Evolutionary conservation across 2,329 filamentous ascomycete species (phyloP).

Genomic region (Colletotrichum costaricense): DNA sequence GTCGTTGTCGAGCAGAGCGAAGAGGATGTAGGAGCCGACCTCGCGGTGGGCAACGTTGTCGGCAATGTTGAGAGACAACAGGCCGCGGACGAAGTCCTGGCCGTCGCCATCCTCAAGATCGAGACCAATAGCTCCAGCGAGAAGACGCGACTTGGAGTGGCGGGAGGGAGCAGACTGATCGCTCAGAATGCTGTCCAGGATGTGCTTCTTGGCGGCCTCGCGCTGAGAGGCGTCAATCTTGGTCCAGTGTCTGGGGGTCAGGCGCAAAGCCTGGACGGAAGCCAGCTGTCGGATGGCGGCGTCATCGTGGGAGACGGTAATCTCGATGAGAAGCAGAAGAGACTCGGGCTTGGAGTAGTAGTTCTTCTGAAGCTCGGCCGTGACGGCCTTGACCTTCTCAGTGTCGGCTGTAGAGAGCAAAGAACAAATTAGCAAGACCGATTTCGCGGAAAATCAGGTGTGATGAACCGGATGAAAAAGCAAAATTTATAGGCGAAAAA

Average conservation of each 20-base stretch:
- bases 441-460: conserved; percentile 2
- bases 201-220: conserved; percentile 80
- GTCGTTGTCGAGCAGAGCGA: conserved; percentile 88
- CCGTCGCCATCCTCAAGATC: conserved; percentile 82
- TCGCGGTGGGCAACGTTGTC: conserved; percentile 83
- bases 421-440: conserved; percentile 45
- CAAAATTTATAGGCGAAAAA: conserved; percentile 30
- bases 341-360: conserved; percentile 90
- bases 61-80: conserved; percentile 83
- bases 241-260: conserved; percentile 89
- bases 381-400: conserved; percentile 88
- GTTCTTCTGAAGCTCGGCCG: conserved; percentile 89
- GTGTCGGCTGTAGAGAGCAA: conserved; percentile 76
- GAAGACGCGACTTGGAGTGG: conserved; percentile 88
- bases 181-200: conserved; percentile 85
- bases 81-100: conserved; percentile 82
- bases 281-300: conserved; percentile 86
- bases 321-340: conserved; percentile 86
- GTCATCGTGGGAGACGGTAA: conserved; percentile 82
- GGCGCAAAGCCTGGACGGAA: conserved; percentile 86
- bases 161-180: conserved; percentile 82
- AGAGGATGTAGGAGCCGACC: conserved; percentile 93
- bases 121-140: conserved; percentile 85
- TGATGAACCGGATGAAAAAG: conserved; percentile 18
- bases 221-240: conserved; percentile 81